Evolutionary conservation across 2,329 filamentous ascomycete species (phyloP).

Genomic region (Paraphaeosphaeria sporulosa): DNA sequence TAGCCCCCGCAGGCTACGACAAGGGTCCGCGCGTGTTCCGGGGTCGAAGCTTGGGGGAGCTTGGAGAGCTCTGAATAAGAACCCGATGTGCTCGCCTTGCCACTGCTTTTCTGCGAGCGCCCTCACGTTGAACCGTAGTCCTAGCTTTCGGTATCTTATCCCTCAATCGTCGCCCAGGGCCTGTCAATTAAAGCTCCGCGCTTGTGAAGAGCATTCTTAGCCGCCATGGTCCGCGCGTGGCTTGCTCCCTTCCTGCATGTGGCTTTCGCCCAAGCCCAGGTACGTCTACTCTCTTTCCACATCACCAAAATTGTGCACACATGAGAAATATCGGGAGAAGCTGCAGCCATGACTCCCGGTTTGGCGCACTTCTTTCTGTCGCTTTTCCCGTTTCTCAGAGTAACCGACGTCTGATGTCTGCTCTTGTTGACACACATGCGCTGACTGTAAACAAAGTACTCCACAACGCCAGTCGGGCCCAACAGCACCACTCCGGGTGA

Average conservation of each 20-base stretch:
- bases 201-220: slow-evolving; percentile 25
- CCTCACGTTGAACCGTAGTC: slow-evolving; percentile 24
- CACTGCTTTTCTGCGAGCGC: slow-evolving; percentile 13
- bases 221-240: slow-evolving; percentile 43
- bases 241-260: slow-evolving; percentile 43
- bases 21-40: background rate
- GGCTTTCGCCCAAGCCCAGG: slow-evolving; percentile 38
- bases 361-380: slow-evolving; percentile 31
- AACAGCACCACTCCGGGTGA: slow-evolving; percentile 28
- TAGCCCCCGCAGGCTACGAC: slow-evolving; percentile 5
- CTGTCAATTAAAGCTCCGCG: slow-evolving; percentile 15
- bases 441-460: slow-evolving; percentile 43
- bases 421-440: slow-evolving; percentile 27
- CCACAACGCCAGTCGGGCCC: slow-evolving; percentile 33
- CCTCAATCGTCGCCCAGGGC: slow-evolving; percentile 19
- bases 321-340: slow-evolving; percentile 23
- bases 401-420: slow-evolving; percentile 27
- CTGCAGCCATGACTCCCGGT: slow-evolving; percentile 36
- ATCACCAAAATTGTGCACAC: slow-evolving; percentile 22
- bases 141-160: slow-evolving; percentile 16
- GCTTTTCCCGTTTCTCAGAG: slow-evolving; percentile 43
- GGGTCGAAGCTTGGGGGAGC: slow-evolving; percentile 4
- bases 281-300: slow-evolving; percentile 27
- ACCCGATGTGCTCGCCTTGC: slow-evolving; percentile 1
- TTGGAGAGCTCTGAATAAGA: slow-evolving; percentile 13